Evolutionary conservation across 2,329 filamentous ascomycete genomes (phyloP).

Genomic region (Penicillium polonicum): DNA sequence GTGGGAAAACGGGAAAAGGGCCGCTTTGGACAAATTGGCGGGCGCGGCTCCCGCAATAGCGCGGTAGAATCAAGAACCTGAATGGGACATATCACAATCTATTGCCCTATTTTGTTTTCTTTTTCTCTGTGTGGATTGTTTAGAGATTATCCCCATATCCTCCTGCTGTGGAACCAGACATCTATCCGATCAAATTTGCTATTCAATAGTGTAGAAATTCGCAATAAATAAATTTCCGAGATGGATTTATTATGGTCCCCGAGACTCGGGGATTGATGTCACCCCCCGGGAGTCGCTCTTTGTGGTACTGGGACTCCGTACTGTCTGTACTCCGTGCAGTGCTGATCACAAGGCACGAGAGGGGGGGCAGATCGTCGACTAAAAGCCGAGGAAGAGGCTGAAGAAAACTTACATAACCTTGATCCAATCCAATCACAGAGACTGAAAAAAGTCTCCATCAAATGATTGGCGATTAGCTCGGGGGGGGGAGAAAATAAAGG

Average conservation of each 20-base stretch:
- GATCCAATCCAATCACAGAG: background rate
- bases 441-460: background rate
- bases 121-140: background rate
- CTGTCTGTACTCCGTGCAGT: background rate
- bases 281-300: background rate
- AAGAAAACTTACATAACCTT: slow-evolving; percentile 2
- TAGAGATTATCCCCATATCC: background rate
- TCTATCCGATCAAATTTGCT: background rate
- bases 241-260: slow-evolving; percentile 5
- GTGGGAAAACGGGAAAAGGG: slow-evolving; percentile 1
- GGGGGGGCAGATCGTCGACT: background rate
- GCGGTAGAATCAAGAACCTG: slow-evolving; percentile 18
- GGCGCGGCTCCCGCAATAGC: slow-evolving; percentile 26
- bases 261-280: slow-evolving; percentile 1
- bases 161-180: slow-evolving; percentile 3
- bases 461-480: background rate
- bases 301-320: background rate
- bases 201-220: slow-evolving; percentile 2
- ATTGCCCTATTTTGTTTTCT: background rate
- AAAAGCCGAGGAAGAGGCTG: slow-evolving; percentile 9
- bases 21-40: slow-evolving; percentile 19
- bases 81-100: slow-evolving; percentile 27
- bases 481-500: background rate
- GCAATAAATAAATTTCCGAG: slow-evolving; percentile 4
- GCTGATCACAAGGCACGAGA: slow-evolving; percentile 4